Conservation (phyloP, 176 grass and related monocot genomes). For the Carex myosuroides region DNA sequence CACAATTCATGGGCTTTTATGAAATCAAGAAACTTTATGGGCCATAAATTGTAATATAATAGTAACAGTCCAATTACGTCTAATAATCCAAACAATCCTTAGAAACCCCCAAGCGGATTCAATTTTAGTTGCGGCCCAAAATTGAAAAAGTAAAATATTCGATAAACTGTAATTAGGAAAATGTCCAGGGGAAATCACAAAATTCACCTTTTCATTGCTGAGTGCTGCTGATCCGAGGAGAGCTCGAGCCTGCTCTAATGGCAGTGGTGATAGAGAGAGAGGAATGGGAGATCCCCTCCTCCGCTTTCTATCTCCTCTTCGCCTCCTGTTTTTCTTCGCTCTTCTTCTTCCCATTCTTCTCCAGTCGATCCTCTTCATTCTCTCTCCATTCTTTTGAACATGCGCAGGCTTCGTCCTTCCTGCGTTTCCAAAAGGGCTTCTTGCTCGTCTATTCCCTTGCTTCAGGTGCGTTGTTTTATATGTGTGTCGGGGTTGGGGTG, state of each 20-base stretch:
- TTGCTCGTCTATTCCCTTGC: constrained; percentile 68
- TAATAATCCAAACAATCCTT: background rate
- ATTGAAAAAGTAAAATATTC: background rate
- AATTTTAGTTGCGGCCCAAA: background rate
- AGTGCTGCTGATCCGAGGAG: background rate
- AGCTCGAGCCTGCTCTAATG: constrained; percentile 28
- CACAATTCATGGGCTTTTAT: background rate
- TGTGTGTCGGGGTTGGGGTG: background rate
- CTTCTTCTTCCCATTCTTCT: constrained; percentile 61
- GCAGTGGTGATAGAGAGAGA: constrained; percentile 76
- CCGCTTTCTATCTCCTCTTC: constrained; percentile 58
- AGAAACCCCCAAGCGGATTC: background rate
- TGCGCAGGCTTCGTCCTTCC: constrained; percentile 28
- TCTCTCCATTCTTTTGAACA: constrained; percentile 50
- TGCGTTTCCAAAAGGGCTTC: constrained; percentile 68
- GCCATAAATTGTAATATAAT: background rate
- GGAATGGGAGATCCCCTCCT: constrained; percentile 51
- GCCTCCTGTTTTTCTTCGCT: constrained; percentile 41
- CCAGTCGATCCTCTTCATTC: constrained; percentile 7
- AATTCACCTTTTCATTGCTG: background rate
- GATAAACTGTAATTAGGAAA: background rate
- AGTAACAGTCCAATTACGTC: background rate
- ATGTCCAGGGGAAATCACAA: background rate
- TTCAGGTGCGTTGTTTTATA: constrained; percentile 34
- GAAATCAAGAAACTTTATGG: background rate